A percentile compares a stretch with the other conserved stretches of the same genome.
Conservation (phyloP, 495 filamentous ascomycete genomes). For the Corynascus novoguineensis region DNA sequence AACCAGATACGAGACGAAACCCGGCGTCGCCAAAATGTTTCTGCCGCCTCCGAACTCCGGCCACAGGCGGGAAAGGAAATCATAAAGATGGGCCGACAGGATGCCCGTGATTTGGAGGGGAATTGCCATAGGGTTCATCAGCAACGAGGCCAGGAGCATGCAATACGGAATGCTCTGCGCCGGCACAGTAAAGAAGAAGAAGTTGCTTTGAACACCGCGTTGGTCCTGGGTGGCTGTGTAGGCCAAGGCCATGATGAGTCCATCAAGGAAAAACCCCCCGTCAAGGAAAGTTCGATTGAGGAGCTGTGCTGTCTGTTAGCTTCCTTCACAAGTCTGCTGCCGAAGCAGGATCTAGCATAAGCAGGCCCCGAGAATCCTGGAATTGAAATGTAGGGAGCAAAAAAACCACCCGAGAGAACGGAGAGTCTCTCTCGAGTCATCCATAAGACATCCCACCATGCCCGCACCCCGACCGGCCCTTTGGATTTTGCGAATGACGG, state of each 20-base stretch:
- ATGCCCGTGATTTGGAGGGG: constrained; percentile 60
- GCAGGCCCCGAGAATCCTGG: neutral
- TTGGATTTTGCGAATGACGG: constrained; percentile 68
- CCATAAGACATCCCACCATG: constrained; percentile 87
- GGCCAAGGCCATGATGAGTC: constrained; percentile 67
- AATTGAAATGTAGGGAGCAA: constrained; percentile 76
- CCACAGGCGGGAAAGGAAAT: constrained; percentile 78
- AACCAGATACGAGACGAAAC: constrained; percentile 58
- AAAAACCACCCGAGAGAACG: constrained; percentile 65
- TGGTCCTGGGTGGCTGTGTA: constrained; percentile 83
- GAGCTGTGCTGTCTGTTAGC: constrained; percentile 33
- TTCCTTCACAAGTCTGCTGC: neutral
- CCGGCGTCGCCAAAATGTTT: constrained; percentile 66
- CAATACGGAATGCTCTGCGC: constrained; percentile 69
- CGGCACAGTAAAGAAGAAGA: constrained; percentile 73
- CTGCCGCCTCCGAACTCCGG: constrained; percentile 75
- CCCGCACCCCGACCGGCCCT: constrained; percentile 68
- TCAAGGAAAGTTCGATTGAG: constrained; percentile 48
- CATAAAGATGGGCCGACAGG: constrained; percentile 74
- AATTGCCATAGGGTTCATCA: constrained; percentile 46
- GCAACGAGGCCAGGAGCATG: constrained; percentile 63
- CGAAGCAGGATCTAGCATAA: neutral
- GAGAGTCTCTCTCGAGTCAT: constrained; percentile 65
- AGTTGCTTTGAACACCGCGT: constrained; percentile 59
- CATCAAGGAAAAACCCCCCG: constrained; percentile 51